Base-by-base conservation (phyloP, 352 stramenopile genomes). In the Peronospora farinosa region DNA sequence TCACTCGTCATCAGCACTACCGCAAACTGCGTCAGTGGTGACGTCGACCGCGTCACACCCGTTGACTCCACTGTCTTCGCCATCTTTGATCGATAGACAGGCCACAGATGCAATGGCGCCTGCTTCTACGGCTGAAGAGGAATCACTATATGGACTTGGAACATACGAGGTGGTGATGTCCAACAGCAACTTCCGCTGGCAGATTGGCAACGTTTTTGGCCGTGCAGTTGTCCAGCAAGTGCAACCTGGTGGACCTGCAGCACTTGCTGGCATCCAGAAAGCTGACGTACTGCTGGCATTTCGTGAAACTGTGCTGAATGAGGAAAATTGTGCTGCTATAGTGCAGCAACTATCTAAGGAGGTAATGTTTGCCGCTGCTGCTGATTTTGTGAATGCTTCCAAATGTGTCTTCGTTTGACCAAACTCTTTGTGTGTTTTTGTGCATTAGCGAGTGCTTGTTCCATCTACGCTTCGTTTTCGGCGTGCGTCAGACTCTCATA, bases 161-260 rank as follows among this genome's bases (percentile, higher is more conserved):
- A 89, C 76, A 31, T 94, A 91, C 52, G 80, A 94, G 54, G 79
- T 89, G 21, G 69, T 84, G n/a, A 83, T 92, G 66, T 61, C 69
- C 16, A 84, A 82, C 41, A 72, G 63, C 36, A 76, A 86, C 33
- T 81, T 92, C 23, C 63, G 70, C 52, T 94, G 83, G 83, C 77
- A 88, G 53, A 92, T 94, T 38, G 78, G 78, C 28, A 88, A 76
- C 30, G 79, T 94, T 3, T 90, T 92, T 65, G 83, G 80, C 8
- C 83, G 83, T 13, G 77, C 78, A 0, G 83, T 94, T 11, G 83
- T 94, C 15, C 78, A 92, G 45, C 70, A 72, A 56, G 83, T 94
- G 15, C 73, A 88, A 5, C 68, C 75, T 13, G 58, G 57, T 7
- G 83, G 83, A 1, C 71, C 81, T 17, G 83, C 83, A 0, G 78